A percentile compares a stretch with the other conserved stretches of the same genome.
phyloP scores from a whole-genome alignment of 108 stramenopile species.

The Parmales sp. region DNA sequence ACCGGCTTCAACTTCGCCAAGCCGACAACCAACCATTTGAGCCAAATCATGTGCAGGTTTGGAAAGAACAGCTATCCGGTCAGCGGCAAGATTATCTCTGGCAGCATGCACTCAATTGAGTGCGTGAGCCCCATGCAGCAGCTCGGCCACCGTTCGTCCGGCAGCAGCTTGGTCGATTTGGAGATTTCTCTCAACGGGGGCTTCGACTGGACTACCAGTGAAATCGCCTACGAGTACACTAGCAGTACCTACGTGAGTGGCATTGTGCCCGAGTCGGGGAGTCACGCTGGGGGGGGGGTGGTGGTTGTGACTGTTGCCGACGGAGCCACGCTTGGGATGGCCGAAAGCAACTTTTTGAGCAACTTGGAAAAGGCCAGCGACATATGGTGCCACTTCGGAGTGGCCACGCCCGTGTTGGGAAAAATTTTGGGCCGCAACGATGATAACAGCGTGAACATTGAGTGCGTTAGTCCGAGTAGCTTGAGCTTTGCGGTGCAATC shows the following conservation, averaged over 20 bases:
- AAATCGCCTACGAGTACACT: background rate
- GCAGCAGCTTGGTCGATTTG: background rate
- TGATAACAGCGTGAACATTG: background rate
- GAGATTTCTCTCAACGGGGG: background rate
- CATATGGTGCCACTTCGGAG: constrained; percentile 8
- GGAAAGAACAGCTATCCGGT: background rate
- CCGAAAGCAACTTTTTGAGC: no score
- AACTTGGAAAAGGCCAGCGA: no score
- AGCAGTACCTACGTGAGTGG: no score
- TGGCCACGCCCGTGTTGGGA: background rate
- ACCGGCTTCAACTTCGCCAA: background rate
- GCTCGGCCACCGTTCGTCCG: background rate
- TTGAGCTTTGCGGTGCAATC: no score
- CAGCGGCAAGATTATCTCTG: background rate
- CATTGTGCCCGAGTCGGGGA: no score
- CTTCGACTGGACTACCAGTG: constrained; percentile 1
- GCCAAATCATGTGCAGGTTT: background rate
- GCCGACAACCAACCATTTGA: background rate
- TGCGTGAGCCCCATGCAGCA: background rate
- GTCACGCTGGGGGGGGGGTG: background rate
- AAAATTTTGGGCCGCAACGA: no score
- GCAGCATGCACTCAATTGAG: background rate
- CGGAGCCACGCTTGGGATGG: no score
- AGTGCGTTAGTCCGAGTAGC: background rate
- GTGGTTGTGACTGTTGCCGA: background rate